phyloP scores from a whole-genome alignment of 345 rosid species.

The Eutrema japonicum region DNA sequence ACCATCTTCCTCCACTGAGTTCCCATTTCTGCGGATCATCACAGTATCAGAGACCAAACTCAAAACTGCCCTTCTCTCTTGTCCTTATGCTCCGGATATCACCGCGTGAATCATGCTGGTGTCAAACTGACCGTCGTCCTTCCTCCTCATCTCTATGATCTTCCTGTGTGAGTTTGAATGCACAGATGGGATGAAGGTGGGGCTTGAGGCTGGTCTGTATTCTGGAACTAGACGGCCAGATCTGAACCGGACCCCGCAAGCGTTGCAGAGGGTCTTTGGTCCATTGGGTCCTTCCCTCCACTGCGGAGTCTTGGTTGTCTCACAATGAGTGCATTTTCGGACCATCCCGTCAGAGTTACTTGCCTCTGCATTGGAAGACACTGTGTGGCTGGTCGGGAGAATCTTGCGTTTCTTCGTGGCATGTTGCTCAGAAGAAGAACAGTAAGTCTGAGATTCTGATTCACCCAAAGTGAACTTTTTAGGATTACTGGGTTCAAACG shows the following conservation, averaged over 20 bases:
- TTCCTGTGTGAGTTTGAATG: constrained; percentile 95
- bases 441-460: constrained; percentile 43
- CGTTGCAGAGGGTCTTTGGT: constrained; percentile 94
- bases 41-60: constrained; percentile 25
- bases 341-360: constrained; percentile 17
- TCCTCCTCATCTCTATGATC: constrained; percentile 87
- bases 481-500: constrained; percentile 39
- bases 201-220: constrained; percentile 92
- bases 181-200: constrained; percentile 68
- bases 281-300: constrained; percentile 98
- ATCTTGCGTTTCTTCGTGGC: constrained; percentile 56
- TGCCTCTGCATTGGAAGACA: constrained; percentile 32
- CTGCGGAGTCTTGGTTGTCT: constrained; percentile 84
- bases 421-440: constrained; percentile 37
- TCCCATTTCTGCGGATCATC: constrained; percentile 29
- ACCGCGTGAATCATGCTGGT: constrained; percentile 21
- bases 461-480: constrained; percentile 32
- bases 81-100: constrained; percentile 34
- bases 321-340: constrained; percentile 76
- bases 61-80: constrained; percentile 3
- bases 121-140: constrained; percentile 36
- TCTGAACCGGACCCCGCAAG: constrained; percentile 90
- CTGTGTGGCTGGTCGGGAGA: constrained; percentile 38
- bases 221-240: constrained; percentile 90
- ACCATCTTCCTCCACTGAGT: constrained; percentile 31